Percentiles rank a stretch among this genome's conserved stretches.
These are phyloP conservation scores for Gynostemma pentaphyllum DNA, from an alignment of 306 rosid species.

Conservation along the genomic window DNA sequence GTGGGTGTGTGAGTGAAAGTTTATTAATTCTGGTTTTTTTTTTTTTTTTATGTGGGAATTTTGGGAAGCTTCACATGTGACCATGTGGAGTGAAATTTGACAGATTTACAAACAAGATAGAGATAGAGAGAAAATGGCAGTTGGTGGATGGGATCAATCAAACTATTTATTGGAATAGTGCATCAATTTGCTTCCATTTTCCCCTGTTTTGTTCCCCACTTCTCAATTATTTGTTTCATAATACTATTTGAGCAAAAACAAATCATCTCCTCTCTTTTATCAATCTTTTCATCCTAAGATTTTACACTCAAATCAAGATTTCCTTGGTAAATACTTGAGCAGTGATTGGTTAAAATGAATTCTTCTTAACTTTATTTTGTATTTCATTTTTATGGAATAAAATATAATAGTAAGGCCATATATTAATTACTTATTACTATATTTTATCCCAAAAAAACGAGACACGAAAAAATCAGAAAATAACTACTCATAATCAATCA, in stretches of 20 bases:
- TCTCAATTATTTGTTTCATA: constrained; percentile 11
- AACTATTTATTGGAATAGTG: constrained; percentile 36
- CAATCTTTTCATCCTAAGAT: neutral
- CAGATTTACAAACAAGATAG: constrained; percentile 6
- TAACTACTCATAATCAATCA: no score
- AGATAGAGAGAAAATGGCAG: constrained; percentile 23
- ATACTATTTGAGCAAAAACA: constrained; percentile 12
- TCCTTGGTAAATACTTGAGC: no score
- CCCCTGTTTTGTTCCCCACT: constrained; percentile 22
- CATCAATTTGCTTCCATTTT: constrained; percentile 39
- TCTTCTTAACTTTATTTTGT: neutral
- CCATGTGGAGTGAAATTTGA: constrained; percentile 74
- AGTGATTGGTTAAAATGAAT: no score
- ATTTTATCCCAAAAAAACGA: no score
- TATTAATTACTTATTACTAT: no score
- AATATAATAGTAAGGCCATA: neutral
- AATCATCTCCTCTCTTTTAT: constrained; percentile 13
- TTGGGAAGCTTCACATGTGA: constrained; percentile 40
- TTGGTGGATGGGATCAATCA: constrained; percentile 62
- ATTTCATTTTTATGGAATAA: neutral
- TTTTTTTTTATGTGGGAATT: constrained; percentile 17
- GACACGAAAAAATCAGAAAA: no score
- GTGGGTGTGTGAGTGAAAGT: constrained; percentile 3
- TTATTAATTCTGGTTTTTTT: neutral
- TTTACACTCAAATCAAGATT: neutral